A percentile compares a stretch with the other conserved stretches of the same genome.
Evolutionary conservation across 2,329 filamentous ascomycete genomes (phyloP).

Genomic region (Colletotrichum euphorbiae): DNA sequence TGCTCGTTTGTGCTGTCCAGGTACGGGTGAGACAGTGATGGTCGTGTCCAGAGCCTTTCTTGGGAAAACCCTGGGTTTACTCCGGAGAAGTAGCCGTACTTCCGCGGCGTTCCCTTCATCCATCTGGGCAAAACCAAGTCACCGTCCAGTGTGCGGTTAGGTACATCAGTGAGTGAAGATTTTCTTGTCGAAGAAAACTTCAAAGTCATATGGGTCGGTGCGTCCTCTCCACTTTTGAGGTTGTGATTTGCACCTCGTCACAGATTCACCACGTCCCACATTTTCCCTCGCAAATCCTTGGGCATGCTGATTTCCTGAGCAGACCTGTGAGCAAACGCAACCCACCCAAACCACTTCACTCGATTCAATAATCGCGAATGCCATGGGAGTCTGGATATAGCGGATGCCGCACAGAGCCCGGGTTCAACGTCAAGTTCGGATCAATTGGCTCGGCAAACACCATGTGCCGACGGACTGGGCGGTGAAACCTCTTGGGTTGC

Average conservation of each 20-base stretch:
- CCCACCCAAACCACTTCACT: neutral
- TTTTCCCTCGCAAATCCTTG: neutral
- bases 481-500: neutral
- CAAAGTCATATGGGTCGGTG: neutral
- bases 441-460: neutral
- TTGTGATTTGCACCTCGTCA: neutral
- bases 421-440: neutral
- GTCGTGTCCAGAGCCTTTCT: too few species aligned
- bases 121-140: too few species aligned
- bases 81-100: too few species aligned
- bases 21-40: too few species aligned
- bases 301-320: neutral
- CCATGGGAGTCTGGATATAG: neutral
- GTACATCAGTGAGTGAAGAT: too few species aligned
- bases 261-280: constrained; percentile 11
- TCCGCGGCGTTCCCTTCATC: too few species aligned
- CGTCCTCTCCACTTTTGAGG: neutral
- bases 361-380: neutral
- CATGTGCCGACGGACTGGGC: neutral
- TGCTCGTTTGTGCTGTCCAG: too few species aligned
- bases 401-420: constrained; percentile 11
- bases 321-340: neutral
- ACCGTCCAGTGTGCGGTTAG: too few species aligned
- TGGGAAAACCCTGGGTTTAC: too few species aligned
- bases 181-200: too few species aligned